These are phyloP conservation scores for Guadua angustifolia DNA, from an alignment of 176 grass and related monocot species.

Conservation along the genomic window DNA sequence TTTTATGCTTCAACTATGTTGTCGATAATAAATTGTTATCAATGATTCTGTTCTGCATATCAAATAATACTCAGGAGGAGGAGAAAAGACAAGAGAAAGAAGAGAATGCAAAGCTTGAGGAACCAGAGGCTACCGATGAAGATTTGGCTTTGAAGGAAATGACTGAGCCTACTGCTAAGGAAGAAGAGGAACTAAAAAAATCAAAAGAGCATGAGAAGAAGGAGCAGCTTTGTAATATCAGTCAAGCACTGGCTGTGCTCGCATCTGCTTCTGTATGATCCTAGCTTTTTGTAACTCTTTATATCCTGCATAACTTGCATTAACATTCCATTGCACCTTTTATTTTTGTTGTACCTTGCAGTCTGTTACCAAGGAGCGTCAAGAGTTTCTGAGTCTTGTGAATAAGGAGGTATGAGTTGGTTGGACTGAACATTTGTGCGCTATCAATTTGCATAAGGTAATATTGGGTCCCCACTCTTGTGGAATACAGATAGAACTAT, in stretches of 20 bases:
- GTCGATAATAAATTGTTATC: neutral
- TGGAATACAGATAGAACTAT: slow-evolving; percentile 83
- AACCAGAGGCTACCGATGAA: slow-evolving; percentile 48
- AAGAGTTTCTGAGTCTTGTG: slow-evolving; percentile 92
- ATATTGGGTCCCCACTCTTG: slow-evolving; percentile 12
- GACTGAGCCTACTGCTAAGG: slow-evolving; percentile 69
- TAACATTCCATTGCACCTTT: slow-evolving; percentile 1
- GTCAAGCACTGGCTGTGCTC: slow-evolving; percentile 75
- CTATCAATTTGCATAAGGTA: slow-evolving; percentile 37
- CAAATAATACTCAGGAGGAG: slow-evolving; percentile 63
- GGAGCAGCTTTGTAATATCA: slow-evolving; percentile 78
- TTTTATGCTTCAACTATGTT: slow-evolving; percentile 19
- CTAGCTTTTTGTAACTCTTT: slow-evolving; percentile 28
- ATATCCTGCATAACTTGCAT: slow-evolving; percentile 31
- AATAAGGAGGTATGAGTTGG: slow-evolving; percentile 79
- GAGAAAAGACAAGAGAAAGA: slow-evolving; percentile 84
- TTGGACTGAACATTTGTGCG: slow-evolving; percentile 16
- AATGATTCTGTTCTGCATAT: slow-evolving; percentile 31
- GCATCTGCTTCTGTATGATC: slow-evolving; percentile 91
- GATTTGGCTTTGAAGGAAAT: slow-evolving; percentile 93
- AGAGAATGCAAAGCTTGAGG: slow-evolving; percentile 60
- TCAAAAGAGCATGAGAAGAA: slow-evolving; percentile 63
- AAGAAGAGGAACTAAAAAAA: slow-evolving; percentile 33
- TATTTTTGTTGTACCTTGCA: slow-evolving; percentile 48
- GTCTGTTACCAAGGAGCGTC: slow-evolving; percentile 85